A percentile compares a stretch with the other conserved stretches of the same genome.
phyloP scores from a whole-genome alignment of 1,139 yeast species.

The Lodderomyces oxycetoniae region DNA sequence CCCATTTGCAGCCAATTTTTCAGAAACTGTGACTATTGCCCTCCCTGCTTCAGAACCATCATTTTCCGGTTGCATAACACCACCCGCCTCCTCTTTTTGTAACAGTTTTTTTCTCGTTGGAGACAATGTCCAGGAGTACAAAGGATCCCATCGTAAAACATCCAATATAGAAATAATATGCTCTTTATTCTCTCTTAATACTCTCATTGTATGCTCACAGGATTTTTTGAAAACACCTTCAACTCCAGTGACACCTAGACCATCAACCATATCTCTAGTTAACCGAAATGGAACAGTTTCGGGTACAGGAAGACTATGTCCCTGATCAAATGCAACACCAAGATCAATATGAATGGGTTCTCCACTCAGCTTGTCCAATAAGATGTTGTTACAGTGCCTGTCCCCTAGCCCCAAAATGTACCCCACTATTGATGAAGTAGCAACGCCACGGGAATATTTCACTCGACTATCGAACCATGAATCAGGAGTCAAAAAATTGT shows the following conservation, averaged over 20 bases:
- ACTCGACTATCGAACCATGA: constrained; percentile 68
- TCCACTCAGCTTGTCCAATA: constrained; percentile 74
- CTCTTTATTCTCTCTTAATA: constrained; percentile 59
- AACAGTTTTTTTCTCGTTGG: constrained; percentile 58
- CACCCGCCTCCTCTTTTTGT: constrained; percentile 36
- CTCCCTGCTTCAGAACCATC: constrained; percentile 75
- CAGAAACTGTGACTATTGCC: constrained; percentile 69
- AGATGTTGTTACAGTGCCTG: constrained; percentile 85
- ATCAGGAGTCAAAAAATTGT: constrained; percentile 61
- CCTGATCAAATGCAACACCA: constrained; percentile 95
- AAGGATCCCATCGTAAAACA: constrained; percentile 86
- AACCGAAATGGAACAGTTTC: constrained; percentile 92
- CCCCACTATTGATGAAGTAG: constrained; percentile 83
- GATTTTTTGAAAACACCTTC: constrained; percentile 70
- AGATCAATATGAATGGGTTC: constrained; percentile 95
- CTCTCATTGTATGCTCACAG: constrained; percentile 70
- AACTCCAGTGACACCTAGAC: constrained; percentile 79
- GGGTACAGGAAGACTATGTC: constrained; percentile 76
- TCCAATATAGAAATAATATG: constrained; percentile 79
- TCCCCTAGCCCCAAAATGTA: constrained; percentile 90
- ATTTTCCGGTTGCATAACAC: constrained; percentile 31
- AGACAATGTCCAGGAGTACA: constrained; percentile 84
- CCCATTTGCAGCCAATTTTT: constrained; percentile 61
- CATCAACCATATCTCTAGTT: constrained; percentile 88
- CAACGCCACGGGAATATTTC: constrained; percentile 72